Evolutionary conservation across 106 monocot species (phyloP).

Genomic region (Narthecium ossifragum): DNA sequence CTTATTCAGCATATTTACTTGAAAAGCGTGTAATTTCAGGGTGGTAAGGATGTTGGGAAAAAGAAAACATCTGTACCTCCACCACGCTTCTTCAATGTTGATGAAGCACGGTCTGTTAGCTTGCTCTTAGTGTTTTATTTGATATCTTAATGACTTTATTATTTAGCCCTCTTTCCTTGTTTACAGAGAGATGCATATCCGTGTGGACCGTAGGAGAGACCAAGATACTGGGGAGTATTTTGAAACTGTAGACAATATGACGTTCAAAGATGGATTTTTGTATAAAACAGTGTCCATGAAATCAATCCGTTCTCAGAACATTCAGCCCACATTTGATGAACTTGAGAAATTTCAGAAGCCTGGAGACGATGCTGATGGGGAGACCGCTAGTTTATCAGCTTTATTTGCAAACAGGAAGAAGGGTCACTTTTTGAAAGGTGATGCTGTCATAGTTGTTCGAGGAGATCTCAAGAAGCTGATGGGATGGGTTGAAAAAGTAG

Average conservation of each 20-base stretch:
- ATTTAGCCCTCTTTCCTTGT: not conserved
- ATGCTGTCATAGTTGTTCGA: conserved; percentile 83
- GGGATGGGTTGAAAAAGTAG: conserved; percentile 98
- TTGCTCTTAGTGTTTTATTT: too few species aligned
- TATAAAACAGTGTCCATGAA: conserved; percentile 80
- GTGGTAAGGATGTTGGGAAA: conserved; percentile 63
- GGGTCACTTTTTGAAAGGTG: conserved; percentile 95
- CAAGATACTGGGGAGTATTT: conserved; percentile 74
- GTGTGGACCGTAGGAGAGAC: conserved; percentile 68
- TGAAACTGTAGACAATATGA: conserved; percentile 72
- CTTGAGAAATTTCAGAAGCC: conserved; percentile 92
- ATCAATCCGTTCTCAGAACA: conserved; percentile 65
- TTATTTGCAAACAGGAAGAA: conserved; percentile 96
- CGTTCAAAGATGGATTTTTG: conserved; percentile 92
- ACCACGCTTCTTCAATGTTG: conserved; percentile 86
- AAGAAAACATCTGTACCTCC: conserved; percentile 90
- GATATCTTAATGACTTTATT: too few species aligned
- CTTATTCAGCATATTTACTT: not conserved
- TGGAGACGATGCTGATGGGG: conserved; percentile 72
- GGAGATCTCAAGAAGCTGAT: conserved; percentile 92
- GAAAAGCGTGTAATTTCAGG: conserved; percentile 39
- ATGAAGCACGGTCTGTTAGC: conserved; percentile 66
- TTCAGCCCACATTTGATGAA: conserved; percentile 94
- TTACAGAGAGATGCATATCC: conserved; percentile 80
- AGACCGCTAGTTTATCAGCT: conserved; percentile 69